phyloP scores from a whole-genome alignment of 352 stramenopile species.

The Peronospora belbahrii region DNA sequence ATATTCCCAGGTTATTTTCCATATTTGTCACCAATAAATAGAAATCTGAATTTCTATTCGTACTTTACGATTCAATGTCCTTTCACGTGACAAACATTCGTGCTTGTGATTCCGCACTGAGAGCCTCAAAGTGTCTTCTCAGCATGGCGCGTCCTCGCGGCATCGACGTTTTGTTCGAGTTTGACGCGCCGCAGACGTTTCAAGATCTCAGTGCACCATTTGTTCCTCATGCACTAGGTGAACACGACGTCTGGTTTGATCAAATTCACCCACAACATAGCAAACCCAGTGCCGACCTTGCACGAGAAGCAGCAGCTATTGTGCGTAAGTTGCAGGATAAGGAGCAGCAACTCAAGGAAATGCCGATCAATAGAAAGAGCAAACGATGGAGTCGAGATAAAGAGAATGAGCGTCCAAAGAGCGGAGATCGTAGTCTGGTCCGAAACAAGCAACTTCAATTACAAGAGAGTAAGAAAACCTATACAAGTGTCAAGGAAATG shows the following conservation, averaged over 20 bases:
- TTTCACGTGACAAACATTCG: background rate
- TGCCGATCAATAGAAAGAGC: background rate
- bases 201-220: constrained; percentile 39
- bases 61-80: background rate
- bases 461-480: constrained; percentile 6
- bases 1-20: too few species aligned
- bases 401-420: constrained; percentile 27
- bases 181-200: constrained; percentile 56
- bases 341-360: constrained; percentile 11
- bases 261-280: constrained; percentile 45
- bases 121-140: background rate
- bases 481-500: constrained; percentile 17
- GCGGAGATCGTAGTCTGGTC: constrained; percentile 1
- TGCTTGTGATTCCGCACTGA: background rate
- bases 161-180: constrained; percentile 66
- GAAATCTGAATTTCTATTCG: too few species aligned
- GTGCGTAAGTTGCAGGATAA: constrained; percentile 12
- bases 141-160: constrained; percentile 10
- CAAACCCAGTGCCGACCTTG: constrained; percentile 46
- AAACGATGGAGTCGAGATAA: constrained; percentile 14
- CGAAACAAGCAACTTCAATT: constrained; percentile 10
- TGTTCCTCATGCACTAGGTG: constrained; percentile 1
- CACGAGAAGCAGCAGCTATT: constrained; percentile 20
- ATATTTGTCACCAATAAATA: too few species aligned
- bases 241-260: constrained; percentile 68